Conservation (phyloP, 2,329 filamentous ascomycete species). For the Colletotrichum scovillei region DNA sequence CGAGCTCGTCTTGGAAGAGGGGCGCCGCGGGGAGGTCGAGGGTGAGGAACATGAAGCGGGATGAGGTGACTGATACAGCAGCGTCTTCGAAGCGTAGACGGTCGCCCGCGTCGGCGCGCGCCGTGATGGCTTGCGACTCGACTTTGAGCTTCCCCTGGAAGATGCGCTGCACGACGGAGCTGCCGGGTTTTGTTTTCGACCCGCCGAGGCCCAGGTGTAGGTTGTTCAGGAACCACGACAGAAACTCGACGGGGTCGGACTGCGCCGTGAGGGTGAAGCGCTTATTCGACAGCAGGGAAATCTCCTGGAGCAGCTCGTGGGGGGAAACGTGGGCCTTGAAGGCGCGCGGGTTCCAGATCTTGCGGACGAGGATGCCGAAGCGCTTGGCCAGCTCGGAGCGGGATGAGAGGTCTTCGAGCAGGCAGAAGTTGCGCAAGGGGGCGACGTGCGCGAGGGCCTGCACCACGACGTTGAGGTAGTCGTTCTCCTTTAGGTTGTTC, state of each 20-base stretch:
- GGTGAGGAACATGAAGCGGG: constrained; percentile 90
- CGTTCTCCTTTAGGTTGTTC: constrained; percentile 99
- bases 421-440: constrained; percentile 90
- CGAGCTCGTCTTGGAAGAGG: constrained; percentile 93
- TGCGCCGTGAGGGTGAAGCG: constrained; percentile 91
- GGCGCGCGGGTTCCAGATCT: constrained; percentile 97
- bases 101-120: constrained; percentile 87
- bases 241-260: constrained; percentile 95
- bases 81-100: constrained; percentile 93
- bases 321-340: constrained; percentile 98
- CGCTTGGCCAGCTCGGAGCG: constrained; percentile 85
- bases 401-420: constrained; percentile 83
- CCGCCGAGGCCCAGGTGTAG: constrained; percentile 92
- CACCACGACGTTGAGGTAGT: constrained; percentile 96
- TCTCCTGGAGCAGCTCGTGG: constrained; percentile 95
- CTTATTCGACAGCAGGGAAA: constrained; percentile 89
- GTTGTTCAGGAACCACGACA: constrained; percentile 98
- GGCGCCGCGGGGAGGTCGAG: constrained; percentile 92
- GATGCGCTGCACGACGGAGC: constrained; percentile 88
- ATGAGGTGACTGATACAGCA: constrained; percentile 79
- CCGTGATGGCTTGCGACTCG: constrained; percentile 93
- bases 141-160: constrained; percentile 95
- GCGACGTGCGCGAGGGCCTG: constrained; percentile 91
- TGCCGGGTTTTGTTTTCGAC: constrained; percentile 85
- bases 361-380: constrained; percentile 89